These are phyloP conservation scores for Arthroderma sp. DNA, from an alignment of 2,329 filamentous ascomycete genomes.

Conservation along the genomic window DNA sequence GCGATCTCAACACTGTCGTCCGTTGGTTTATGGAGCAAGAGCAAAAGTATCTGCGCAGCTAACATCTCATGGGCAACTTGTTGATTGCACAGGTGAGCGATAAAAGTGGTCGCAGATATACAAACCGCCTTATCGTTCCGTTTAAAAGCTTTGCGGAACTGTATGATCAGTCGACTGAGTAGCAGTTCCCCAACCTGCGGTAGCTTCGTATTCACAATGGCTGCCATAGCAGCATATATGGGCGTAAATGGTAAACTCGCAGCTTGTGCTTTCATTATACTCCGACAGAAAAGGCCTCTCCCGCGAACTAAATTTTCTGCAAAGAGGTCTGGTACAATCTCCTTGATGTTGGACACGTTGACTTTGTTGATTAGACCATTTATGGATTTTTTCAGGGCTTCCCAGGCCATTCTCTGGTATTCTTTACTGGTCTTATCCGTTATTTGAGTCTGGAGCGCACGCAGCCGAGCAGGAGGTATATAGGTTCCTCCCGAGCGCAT, in stretches of 20 bases:
- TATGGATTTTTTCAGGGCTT: constrained; percentile 95
- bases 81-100: constrained; percentile 90
- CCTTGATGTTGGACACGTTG: constrained; percentile 95
- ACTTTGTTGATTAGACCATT: constrained; percentile 99
- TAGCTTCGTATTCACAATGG: constrained; percentile 94
- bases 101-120: constrained; percentile 80
- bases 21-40: constrained; percentile 89
- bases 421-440: constrained; percentile 93
- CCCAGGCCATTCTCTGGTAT: constrained; percentile 98
- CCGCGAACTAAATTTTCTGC: constrained; percentile 86
- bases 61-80: constrained; percentile 92
- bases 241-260: constrained; percentile 91
- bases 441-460: constrained; percentile 89
- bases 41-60: constrained; percentile 77
- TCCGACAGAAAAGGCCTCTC: constrained; percentile 81
- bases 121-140: constrained; percentile 96
- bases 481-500: constrained; percentile 95
- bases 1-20: constrained; percentile 98
- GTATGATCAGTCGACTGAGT: constrained; percentile 69
- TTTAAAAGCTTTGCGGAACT: constrained; percentile 91
- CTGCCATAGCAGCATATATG: constrained; percentile 89
- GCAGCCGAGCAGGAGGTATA: constrained; percentile 79
- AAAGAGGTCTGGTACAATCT: constrained; percentile 92
- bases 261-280: constrained; percentile 97
- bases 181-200: constrained; percentile 88